Base-by-base conservation (phyloP, 371 early-diverging fungal genomes). In the Mortierella sp. region DNA sequence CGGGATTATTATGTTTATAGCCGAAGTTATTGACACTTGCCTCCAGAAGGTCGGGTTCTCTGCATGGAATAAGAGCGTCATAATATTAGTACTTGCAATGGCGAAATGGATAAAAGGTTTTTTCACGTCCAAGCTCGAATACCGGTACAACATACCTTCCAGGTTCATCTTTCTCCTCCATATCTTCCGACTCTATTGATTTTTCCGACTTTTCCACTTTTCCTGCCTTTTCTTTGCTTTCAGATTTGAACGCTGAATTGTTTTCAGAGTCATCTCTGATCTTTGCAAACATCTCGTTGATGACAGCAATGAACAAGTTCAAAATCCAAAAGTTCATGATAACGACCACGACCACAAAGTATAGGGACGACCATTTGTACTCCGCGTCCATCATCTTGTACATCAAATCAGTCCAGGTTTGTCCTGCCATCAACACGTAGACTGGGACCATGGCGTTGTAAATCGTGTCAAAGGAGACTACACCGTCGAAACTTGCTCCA, bases 361-460 rank as follows among this genome's bases (percentile, higher is more conserved):
- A 93, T 37, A 90, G 52, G 47, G 89, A 83, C 2, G 90, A 87
- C 73, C 87, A 83, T 5, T 77, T 68, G 63, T 89, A 91, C 61
- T 91, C 91, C 1, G 91, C 87, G 73, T 91, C 91, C 91, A 93
- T 93, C 81, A 89, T 86, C 26, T 78, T 83, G 75, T 93, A 93
- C 92, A 93, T 91, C 68, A 89, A 67, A 72, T 91, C 92, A 3
- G 93, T 90, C 92, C 92, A 93, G 35, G 90, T 90, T 77, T 92
- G 92, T 54, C 73, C 68, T 32, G 81, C 70, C 75, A 78, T 78
- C 45, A 79, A 83, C 35, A 90, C 86, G 61, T 90, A 87, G 1
- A 90, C 90, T 28, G 91, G 75, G 5, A 91, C 74, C 88, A 91
- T 86, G 30, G 92, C 88, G 11, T 84, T 76, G 64, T 86, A 88